Conservation (phyloP, 345 rosid genomes). For the Citrus hindsii region DNA sequence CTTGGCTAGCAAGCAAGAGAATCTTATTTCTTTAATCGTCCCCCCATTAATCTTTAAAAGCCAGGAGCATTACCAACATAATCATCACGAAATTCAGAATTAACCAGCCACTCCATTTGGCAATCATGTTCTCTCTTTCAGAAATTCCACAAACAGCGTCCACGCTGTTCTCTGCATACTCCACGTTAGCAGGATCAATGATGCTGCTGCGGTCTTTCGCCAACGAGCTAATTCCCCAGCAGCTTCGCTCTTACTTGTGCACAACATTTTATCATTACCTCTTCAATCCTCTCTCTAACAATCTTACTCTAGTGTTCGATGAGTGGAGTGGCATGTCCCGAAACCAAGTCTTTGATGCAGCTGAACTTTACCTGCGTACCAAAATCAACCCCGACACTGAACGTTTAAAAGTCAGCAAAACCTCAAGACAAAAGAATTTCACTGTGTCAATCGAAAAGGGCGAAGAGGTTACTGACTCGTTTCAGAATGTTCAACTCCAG, state of each 20-base stretch:
- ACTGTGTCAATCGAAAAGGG: conserved; percentile 32
- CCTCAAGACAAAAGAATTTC: conserved; percentile 26
- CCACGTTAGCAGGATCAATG: conserved; percentile 34
- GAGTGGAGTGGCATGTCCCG: conserved; percentile 23
- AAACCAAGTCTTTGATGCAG: conserved; percentile 44
- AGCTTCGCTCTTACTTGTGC: conserved; percentile 22
- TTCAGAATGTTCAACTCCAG: conserved; percentile 20
- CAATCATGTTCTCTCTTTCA: conserved; percentile 25
- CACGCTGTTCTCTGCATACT: conserved; percentile 37
- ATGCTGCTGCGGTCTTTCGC: conserved; percentile 40
- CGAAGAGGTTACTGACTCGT: conserved; percentile 32
- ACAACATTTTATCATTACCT: conserved; percentile 4
- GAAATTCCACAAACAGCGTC: conserved; percentile 26
- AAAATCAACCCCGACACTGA: conserved; percentile 38
- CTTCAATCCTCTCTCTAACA: conserved; percentile 22
- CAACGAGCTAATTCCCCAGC: conserved; percentile 31
- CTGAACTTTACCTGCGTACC: conserved; percentile 43
- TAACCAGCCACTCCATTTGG: background rate
- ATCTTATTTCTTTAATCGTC: background rate
- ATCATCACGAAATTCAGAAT: background rate
- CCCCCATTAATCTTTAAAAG: background rate
- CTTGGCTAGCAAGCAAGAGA: background rate
- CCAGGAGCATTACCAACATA: background rate
- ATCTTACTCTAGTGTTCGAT: conserved; percentile 32
- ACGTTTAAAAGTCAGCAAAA: conserved; percentile 39